Conservation (phyloP, 2,329 filamentous ascomycete species). For the Atkinsonella hypoxylon region DNA sequence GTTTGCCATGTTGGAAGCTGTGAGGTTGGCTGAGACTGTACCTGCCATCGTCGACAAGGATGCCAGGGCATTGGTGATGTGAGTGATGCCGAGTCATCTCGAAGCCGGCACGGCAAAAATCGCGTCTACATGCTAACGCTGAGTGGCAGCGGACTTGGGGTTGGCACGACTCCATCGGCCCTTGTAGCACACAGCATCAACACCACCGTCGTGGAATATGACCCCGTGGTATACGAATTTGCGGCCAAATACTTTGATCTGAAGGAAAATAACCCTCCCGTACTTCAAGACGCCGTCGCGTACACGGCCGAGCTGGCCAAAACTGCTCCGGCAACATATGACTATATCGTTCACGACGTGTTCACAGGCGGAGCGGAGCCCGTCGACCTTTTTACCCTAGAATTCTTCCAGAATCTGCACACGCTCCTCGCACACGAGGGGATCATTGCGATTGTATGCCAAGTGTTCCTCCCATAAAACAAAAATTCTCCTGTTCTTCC, state of each 20-base stretch:
- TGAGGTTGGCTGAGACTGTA: constrained; percentile 60
- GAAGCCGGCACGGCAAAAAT: neutral
- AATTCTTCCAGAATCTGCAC: constrained; percentile 65
- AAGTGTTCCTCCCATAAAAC: too few relatives aligned
- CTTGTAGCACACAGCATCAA: constrained; percentile 79
- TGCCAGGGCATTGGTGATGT: constrained; percentile 78
- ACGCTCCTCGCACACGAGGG: constrained; percentile 65
- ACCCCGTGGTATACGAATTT: constrained; percentile 77
- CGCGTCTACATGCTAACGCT: neutral
- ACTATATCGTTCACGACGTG: constrained; percentile 95
- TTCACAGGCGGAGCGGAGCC: constrained; percentile 96
- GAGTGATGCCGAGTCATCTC: constrained; percentile 24
- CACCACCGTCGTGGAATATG: constrained; percentile 90
- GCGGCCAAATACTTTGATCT: constrained; percentile 75
- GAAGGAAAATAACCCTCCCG: constrained; percentile 62
- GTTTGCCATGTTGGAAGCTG: constrained; percentile 91
- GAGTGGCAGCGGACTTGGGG: constrained; percentile 61
- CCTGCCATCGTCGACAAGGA: constrained; percentile 45
- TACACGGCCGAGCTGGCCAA: constrained; percentile 43
- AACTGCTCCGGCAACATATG: constrained; percentile 43
- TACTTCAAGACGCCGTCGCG: constrained; percentile 70
- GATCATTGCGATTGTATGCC: constrained; percentile 72
- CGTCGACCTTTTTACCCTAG: constrained; percentile 71
- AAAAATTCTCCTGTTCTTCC: neutral
- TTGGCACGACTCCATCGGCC: constrained; percentile 82